These are phyloP conservation scores for Suillus alpinus DNA, from an alignment of 768 basidiomycete genomes.

Conservation along the genomic window DNA sequence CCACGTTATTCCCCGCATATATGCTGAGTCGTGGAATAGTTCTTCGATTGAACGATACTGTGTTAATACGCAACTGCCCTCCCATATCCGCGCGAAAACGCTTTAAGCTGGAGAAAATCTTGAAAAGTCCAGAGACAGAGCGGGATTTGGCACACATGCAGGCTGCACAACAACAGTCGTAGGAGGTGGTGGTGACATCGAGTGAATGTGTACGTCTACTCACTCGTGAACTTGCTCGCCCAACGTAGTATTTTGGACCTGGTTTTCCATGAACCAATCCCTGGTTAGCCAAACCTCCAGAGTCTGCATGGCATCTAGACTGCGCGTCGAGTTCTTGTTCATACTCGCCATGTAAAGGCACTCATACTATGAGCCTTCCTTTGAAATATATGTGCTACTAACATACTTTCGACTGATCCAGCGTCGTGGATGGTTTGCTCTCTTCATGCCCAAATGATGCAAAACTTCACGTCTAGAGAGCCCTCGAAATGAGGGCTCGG, in stretches of 20 bases:
- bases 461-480: constrained; percentile 36
- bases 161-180: not conserved
- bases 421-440: not conserved
- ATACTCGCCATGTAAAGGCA: not conserved
- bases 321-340: not conserved
- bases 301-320: not conserved
- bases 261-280: not conserved
- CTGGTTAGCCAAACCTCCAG: not conserved
- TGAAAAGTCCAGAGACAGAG: constrained; percentile 68
- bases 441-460: constrained; percentile 38
- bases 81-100: constrained; percentile 78
- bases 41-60: constrained; percentile 65
- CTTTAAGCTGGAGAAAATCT: constrained; percentile 65
- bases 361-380: not conserved
- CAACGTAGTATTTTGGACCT: not conserved
- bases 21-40: constrained; percentile 34
- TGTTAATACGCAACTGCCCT: constrained; percentile 78
- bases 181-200: not conserved
- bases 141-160: constrained; percentile 37
- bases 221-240: not conserved
- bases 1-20: not conserved
- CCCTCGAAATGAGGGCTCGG: constrained; percentile 27
- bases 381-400: not conserved
- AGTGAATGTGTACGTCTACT: not conserved
- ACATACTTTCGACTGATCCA: not conserved